These are phyloP conservation scores for Beta corolliflora DNA, from an alignment of 179 eudicot genomes.

Conservation along the genomic window DNA sequence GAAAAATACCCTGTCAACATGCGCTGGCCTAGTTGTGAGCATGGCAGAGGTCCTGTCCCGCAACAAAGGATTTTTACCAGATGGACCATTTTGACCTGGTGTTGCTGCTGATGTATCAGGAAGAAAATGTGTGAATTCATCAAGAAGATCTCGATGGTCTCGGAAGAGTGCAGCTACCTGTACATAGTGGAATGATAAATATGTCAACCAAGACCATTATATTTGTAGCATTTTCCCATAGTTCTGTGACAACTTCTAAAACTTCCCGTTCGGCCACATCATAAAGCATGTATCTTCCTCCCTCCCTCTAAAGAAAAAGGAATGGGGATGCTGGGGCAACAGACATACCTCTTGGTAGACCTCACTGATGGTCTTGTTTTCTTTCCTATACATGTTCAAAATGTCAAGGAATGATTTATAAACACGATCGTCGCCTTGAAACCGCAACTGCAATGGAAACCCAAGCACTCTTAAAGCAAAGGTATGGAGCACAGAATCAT, in stretches of 20 bases:
- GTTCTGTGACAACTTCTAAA: neutral
- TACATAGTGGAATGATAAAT: conserved; percentile 19
- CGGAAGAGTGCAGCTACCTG: conserved; percentile 77
- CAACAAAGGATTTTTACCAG: conserved; percentile 43
- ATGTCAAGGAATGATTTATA: conserved; percentile 94
- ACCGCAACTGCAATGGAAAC: conserved; percentile 61
- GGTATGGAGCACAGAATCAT: conserved; percentile 4
- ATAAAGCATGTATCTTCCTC: neutral
- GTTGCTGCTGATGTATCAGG: conserved; percentile 69
- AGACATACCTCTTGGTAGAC: conserved; percentile 79
- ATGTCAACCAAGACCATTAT: neutral
- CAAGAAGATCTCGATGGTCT: conserved; percentile 80
- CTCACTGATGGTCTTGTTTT: conserved; percentile 70
- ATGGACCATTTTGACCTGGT: conserved; percentile 45
- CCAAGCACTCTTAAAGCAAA: conserved; percentile 9
- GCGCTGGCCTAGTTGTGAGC: conserved; percentile 45
- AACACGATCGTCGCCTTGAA: conserved; percentile 78
- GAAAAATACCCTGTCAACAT: conserved; percentile 49
- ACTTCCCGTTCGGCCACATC: neutral
- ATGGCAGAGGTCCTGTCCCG: conserved; percentile 57
- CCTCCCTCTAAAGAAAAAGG: no score
- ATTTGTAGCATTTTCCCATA: neutral
- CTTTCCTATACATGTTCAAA: conserved; percentile 85
- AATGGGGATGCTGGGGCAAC: neutral
- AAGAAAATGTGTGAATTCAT: conserved; percentile 81